phyloP scores from a whole-genome alignment of 768 basidiomycete genomes.

The Porpolomopsis calyptriformis region DNA sequence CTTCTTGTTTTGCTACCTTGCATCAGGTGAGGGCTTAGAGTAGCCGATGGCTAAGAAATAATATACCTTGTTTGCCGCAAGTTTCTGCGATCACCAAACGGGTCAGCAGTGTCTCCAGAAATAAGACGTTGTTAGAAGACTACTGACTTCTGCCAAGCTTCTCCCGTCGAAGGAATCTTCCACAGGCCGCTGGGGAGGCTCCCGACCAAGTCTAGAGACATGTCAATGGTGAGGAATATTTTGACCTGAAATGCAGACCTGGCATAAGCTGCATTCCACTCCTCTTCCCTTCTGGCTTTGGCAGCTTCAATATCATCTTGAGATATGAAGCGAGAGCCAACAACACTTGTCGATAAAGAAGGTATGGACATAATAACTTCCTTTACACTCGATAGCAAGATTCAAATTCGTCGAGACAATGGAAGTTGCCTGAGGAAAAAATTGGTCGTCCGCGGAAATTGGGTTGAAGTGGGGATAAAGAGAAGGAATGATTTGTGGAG shows the following conservation, averaged over 20 bases:
- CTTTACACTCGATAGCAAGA: too few relatives aligned
- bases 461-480: too few relatives aligned
- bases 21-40: background rate
- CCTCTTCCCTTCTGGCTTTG: conserved; percentile 62
- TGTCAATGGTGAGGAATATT: too few relatives aligned
- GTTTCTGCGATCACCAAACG: conserved; percentile 53
- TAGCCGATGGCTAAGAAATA: background rate
- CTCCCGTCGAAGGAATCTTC: conserved; percentile 77
- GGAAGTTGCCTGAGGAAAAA: too few relatives aligned
- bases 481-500: too few relatives aligned
- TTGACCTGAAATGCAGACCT: conserved; percentile 36
- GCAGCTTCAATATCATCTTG: conserved; percentile 69
- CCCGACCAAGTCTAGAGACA: conserved; percentile 62
- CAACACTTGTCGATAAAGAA: conserved; percentile 58
- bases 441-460: too few relatives aligned
- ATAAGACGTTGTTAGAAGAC: conserved; percentile 6
- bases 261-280: conserved; percentile 87
- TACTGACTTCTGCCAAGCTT: conserved; percentile 77
- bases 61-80: conserved; percentile 79
- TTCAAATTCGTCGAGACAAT: too few relatives aligned
- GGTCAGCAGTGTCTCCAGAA: conserved; percentile 33
- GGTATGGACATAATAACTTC: conserved; percentile 37
- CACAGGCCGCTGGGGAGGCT: conserved; percentile 64
- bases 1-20: conserved; percentile 82
- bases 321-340: conserved; percentile 79